Conservation (phyloP, 1,284 basidiomycete species). For the Moniliophthora roreri region DNA sequence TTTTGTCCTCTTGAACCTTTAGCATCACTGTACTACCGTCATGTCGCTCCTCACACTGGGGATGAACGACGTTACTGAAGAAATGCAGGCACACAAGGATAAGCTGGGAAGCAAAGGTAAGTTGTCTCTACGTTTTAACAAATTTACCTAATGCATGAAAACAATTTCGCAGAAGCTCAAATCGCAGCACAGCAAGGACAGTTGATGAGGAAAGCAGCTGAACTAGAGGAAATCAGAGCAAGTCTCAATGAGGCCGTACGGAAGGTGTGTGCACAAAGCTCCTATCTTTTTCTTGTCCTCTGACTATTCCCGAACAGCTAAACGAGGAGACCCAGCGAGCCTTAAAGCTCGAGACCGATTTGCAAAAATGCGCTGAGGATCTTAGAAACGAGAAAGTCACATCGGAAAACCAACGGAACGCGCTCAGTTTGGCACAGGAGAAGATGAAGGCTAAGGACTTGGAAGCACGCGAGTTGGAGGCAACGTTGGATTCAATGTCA, state of each 20-base stretch:
- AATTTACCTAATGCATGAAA: constrained; percentile 4
- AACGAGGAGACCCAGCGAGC: constrained; percentile 56
- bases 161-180: constrained; percentile 45
- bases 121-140: constrained; percentile 6
- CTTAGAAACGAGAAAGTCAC: constrained; percentile 54
- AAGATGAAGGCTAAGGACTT: constrained; percentile 51
- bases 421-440: constrained; percentile 47
- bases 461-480: constrained; percentile 53
- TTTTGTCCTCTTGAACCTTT: background rate
- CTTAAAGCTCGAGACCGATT: constrained; percentile 51
- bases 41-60: constrained; percentile 65
- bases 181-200: constrained; percentile 57
- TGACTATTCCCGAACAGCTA: constrained; percentile 40
- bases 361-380: constrained; percentile 48
- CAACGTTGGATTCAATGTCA: constrained; percentile 56
- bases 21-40: constrained; percentile 10
- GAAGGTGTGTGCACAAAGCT: constrained; percentile 45
- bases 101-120: constrained; percentile 63
- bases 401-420: constrained; percentile 52
- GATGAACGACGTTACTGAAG: constrained; percentile 59
- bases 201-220: constrained; percentile 52
- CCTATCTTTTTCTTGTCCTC: constrained; percentile 2
- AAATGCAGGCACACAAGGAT: constrained; percentile 56
- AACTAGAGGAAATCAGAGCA: constrained; percentile 52
- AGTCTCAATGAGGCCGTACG: constrained; percentile 56